These are phyloP conservation scores for Candida yuanshanica DNA, from an alignment of 805 yeast genomes.

Conservation along the genomic window DNA sequence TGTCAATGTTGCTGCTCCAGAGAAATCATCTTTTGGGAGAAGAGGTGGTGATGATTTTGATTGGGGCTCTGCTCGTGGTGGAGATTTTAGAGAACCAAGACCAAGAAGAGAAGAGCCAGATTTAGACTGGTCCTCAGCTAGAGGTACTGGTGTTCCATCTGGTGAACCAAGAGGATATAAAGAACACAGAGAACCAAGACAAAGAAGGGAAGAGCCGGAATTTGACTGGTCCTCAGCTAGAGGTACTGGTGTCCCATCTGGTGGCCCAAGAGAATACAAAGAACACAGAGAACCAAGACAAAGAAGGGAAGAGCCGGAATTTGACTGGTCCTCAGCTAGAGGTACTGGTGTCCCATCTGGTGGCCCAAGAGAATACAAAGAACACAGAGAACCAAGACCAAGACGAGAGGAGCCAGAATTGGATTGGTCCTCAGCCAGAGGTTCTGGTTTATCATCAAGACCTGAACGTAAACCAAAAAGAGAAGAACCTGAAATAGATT, in stretches of 20 bases:
- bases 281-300: conserved; percentile 40
- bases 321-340: conserved; percentile 54
- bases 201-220: conserved; percentile 47
- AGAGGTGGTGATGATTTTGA: conserved; percentile 36
- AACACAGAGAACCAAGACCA: conserved; percentile 20
- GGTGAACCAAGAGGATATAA: conserved; percentile 31
- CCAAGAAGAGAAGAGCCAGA: conserved; percentile 48
- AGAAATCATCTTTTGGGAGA: conserved; percentile 34
- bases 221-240: conserved; percentile 53
- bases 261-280: conserved; percentile 27
- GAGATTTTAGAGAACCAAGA: too few relatives aligned
- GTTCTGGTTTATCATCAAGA: conserved; percentile 21
- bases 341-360: conserved; percentile 21
- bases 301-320: conserved; percentile 47
- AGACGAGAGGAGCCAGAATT: conserved; percentile 30
- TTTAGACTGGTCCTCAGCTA: conserved; percentile 47
- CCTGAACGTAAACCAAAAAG: conserved; percentile 31
- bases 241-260: conserved; percentile 23
- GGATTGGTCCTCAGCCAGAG: conserved; percentile 51
- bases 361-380: conserved; percentile 34
- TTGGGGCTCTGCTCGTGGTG: conserved; percentile 49
- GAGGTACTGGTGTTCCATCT: conserved; percentile 22
- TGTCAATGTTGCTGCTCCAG: conserved; percentile 77
- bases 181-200: conserved; percentile 24
- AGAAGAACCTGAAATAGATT: conserved; percentile 56